These are phyloP conservation scores for Epichloe coenophiala DNA, from an alignment of 2,329 filamentous ascomycete genomes.

Conservation along the genomic window DNA sequence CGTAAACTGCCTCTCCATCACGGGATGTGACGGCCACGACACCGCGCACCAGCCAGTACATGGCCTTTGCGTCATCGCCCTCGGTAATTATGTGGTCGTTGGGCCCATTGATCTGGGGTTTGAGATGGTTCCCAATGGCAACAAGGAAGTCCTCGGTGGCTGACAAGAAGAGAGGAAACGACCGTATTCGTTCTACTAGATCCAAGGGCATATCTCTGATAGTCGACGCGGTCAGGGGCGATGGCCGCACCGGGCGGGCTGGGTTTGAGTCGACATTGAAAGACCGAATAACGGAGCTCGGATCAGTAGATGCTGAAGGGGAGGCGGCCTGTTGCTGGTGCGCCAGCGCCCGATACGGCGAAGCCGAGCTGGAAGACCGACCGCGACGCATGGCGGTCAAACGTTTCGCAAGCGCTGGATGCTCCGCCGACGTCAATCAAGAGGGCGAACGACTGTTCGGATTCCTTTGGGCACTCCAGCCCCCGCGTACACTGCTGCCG, in stretches of 20 bases:
- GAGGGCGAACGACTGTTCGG: too few relatives aligned
- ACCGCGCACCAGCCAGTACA: conserved; percentile 97
- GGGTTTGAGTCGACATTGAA: conserved; percentile 91
- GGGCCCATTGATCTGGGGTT: conserved; percentile 75
- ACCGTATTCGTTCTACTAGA: conserved; percentile 82
- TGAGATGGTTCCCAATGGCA: conserved; percentile 77
- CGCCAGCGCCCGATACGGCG: conserved; percentile 43
- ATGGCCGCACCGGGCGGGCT: conserved; percentile 76
- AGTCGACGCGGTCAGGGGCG: conserved; percentile 78
- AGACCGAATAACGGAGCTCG: conserved; percentile 68
- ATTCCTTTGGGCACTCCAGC: neutral
- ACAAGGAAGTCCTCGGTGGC: conserved; percentile 81
- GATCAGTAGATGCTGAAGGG: conserved; percentile 35
- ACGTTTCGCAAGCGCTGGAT: neutral
- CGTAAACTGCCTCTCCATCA: conserved; percentile 93
- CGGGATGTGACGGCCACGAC: conserved; percentile 89
- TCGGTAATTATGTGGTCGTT: conserved; percentile 92
- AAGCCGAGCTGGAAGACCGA: conserved; percentile 33
- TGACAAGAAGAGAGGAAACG: conserved; percentile 89
- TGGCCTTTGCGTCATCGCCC: conserved; percentile 90
- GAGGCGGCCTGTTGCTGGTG: conserved; percentile 37
- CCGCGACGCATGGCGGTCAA: conserved; percentile 31
- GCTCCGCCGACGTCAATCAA: neutral
- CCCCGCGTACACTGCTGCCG: neutral
- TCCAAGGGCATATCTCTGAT: conserved; percentile 93